A percentile compares a stretch with the other conserved stretches of the same genome.
Evolutionary conservation across 495 filamentous ascomycete species (phyloP).

Genomic region (Neurospora terricola): DNA sequence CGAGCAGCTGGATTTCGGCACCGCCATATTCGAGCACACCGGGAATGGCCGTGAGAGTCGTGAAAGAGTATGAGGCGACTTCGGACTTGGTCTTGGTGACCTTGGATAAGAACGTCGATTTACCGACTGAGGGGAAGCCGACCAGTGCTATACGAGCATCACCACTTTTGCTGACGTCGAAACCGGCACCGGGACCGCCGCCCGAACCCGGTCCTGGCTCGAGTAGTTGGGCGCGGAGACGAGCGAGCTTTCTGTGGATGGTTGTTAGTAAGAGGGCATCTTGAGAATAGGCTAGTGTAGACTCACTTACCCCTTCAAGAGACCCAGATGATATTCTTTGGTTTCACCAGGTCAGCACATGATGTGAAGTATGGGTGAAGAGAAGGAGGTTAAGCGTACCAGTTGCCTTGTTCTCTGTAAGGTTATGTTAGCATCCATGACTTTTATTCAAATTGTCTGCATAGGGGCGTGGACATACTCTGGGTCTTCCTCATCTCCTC

Average conservation of each 20-base stretch:
- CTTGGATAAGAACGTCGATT: slow-evolving; percentile 97
- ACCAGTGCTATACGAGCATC: slow-evolving; percentile 97
- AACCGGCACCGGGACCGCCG: slow-evolving; percentile 64
- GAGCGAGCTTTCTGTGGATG: slow-evolving; percentile 74
- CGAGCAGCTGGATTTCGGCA: slow-evolving; percentile 95
- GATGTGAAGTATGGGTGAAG: not conserved
- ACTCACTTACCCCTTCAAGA: slow-evolving; percentile 77
- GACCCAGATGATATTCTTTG: slow-evolving; percentile 92
- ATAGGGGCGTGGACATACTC: slow-evolving; percentile 45
- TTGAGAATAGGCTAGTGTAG: not conserved
- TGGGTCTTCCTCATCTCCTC: slow-evolving; percentile 99
- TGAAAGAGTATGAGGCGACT: slow-evolving; percentile 95
- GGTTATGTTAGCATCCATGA: slow-evolving; percentile 26
- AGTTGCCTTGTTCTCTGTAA: slow-evolving; percentile 94
- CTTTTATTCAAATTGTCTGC: not conserved
- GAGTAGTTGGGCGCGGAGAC: slow-evolving; percentile 87
- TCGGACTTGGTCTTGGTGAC: slow-evolving; percentile 98
- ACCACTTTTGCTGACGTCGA: slow-evolving; percentile 95
- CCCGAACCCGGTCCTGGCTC: slow-evolving; percentile 79
- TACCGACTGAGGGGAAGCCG: slow-evolving; percentile 96
- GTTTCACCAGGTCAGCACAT: slow-evolving; percentile 7
- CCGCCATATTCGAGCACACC: slow-evolving; percentile 97
- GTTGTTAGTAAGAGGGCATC: slow-evolving; percentile 3
- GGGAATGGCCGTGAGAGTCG: slow-evolving; percentile 93
- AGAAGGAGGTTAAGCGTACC: slow-evolving; percentile 40